Evolutionary conservation across 228 moss, liverwort and hornwort genomes (phyloP).

Genomic region (Sphagnum fallax): DNA sequence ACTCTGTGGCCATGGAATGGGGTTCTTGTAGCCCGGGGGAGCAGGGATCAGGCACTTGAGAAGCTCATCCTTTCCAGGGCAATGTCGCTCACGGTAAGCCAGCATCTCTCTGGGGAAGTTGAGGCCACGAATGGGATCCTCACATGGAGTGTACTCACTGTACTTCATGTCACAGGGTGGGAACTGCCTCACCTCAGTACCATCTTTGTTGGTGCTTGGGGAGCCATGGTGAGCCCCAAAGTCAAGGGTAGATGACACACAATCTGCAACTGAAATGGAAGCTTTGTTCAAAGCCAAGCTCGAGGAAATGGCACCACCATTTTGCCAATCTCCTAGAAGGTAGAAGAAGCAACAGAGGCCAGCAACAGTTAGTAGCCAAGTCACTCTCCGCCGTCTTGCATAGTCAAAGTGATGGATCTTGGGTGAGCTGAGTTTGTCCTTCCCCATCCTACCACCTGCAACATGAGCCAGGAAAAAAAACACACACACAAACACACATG

Average conservation of each 20-base stretch:
- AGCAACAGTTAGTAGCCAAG: constrained; percentile 41
- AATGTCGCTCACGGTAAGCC: constrained; percentile 79
- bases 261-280: constrained; percentile 1
- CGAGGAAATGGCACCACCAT: neutral
- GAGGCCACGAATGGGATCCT: constrained; percentile 45
- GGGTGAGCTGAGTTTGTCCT: constrained; percentile 55
- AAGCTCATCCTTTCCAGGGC: constrained; percentile 47
- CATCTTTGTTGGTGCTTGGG: constrained; percentile 29
- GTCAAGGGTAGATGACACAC: constrained; percentile 34
- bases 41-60: constrained; percentile 79
- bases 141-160: constrained; percentile 82
- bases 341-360: constrained; percentile 71
- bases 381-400: constrained; percentile 38
- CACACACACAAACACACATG: too few relatives aligned
- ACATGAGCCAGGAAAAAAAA: neutral
- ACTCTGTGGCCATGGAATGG: constrained; percentile 77
- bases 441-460: constrained; percentile 52
- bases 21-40: constrained; percentile 68
- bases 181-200: constrained; percentile 27
- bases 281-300: constrained; percentile 5
- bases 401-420: constrained; percentile 42
- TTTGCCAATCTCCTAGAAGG: constrained; percentile 64
- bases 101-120: constrained; percentile 53
- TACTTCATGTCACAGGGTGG: constrained; percentile 66
- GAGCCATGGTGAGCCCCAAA: constrained; percentile 61